Base-by-base conservation (phyloP, 306 rosid genomes). In the Trifolium subterraneum region DNA sequence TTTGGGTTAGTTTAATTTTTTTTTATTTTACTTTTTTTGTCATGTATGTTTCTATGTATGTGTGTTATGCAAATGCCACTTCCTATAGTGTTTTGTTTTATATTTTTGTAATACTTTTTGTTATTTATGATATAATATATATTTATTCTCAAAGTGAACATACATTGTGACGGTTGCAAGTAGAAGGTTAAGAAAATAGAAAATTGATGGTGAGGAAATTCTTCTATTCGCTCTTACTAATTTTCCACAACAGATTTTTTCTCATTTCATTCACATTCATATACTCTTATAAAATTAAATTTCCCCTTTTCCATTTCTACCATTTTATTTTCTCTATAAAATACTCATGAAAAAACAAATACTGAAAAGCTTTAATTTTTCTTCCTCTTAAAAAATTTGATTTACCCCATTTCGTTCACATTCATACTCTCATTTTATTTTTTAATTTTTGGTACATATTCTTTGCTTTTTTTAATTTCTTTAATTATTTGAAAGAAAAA, bases 91-190 rank as follows among this genome's bases (percentile, higher is more conserved):
- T 25, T 72, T 48, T 52, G 14, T 47, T 74, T 41, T 5, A 9
- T 19, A 6, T 39, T 41, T 22, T 31, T 39, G 23, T 35, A 35
- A 56, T 23, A 19, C 7, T 6, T 25, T 4, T 52, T 42, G 9
- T 62, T 51, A 6, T 51, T 69, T 13, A 54, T 44, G 59, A 75
- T 62, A 70, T 68, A 64, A 7, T 74, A 94, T 97, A 94, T 87
- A 92, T 90, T 88, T 85, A 93, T 86, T 77, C 95, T 95, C 54
- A 92, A 90, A 78, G 99, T 95, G 81, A 95, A 95, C 78, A 90
- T 95, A 7, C 98, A 95, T 84, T 95, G 99, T 64, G 95, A 87
- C 60, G 99, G 98, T 11, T 95, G 99, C 79, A 92, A 90, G 83
- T 88, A 86, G 0, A 90, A 95, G 76, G 99, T 95, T 35, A 95